Percentiles rank a stretch among this genome's conserved stretches.
Evolutionary conservation across 352 stramenopile species (phyloP).

Genomic region (Globisporangium spinosum): DNA sequence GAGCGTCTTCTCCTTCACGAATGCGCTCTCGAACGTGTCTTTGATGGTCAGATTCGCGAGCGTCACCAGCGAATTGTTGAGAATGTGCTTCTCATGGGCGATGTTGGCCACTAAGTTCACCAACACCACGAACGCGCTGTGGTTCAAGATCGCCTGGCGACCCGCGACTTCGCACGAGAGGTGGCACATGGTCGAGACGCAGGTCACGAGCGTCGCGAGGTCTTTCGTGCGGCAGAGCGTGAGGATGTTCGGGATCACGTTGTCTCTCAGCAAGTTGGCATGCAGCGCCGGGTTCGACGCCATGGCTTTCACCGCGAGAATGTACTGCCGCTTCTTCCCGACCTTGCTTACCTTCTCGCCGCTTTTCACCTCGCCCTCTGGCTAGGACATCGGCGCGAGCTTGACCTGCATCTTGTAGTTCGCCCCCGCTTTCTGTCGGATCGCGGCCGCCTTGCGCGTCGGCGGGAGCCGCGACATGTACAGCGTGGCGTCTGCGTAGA

Average conservation of each 20-base stretch:
- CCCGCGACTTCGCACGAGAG: slow-evolving; percentile 41
- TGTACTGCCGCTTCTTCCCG: slow-evolving; percentile 61
- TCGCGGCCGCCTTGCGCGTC: slow-evolving; percentile 35
- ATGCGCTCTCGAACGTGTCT: slow-evolving; percentile 53
- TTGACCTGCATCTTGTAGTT: slow-evolving; percentile 49
- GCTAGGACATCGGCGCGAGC: slow-evolving; percentile 38
- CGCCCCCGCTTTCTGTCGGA: slow-evolving; percentile 25
- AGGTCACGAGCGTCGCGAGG: slow-evolving; percentile 39
- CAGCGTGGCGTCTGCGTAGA: slow-evolving; percentile 61
- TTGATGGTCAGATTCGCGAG: slow-evolving; percentile 77
- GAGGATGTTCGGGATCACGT: slow-evolving; percentile 58
- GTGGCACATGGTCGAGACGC: slow-evolving; percentile 57
- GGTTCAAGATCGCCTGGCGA: slow-evolving; percentile 46
- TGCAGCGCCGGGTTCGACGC: slow-evolving; percentile 50
- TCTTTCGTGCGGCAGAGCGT: slow-evolving; percentile 64
- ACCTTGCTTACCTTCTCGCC: slow-evolving; percentile 27
- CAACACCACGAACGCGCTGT: slow-evolving; percentile 47
- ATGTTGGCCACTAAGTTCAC: slow-evolving; percentile 23
- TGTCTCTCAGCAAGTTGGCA: slow-evolving; percentile 47
- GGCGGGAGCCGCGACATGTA: slow-evolving; percentile 72
- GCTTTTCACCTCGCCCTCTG: slow-evolving; percentile 16
- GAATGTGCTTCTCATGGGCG: slow-evolving; percentile 7
- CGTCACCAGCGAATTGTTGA: slow-evolving; percentile 27
- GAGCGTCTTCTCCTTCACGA: slow-evolving; percentile 75
- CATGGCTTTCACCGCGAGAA: slow-evolving; percentile 63